A percentile compares a stretch with the other conserved stretches of the same genome.
phyloP scores from a whole-genome alignment of 2,329 filamentous ascomycete genomes.

The Rachicladosporium sp. region DNA sequence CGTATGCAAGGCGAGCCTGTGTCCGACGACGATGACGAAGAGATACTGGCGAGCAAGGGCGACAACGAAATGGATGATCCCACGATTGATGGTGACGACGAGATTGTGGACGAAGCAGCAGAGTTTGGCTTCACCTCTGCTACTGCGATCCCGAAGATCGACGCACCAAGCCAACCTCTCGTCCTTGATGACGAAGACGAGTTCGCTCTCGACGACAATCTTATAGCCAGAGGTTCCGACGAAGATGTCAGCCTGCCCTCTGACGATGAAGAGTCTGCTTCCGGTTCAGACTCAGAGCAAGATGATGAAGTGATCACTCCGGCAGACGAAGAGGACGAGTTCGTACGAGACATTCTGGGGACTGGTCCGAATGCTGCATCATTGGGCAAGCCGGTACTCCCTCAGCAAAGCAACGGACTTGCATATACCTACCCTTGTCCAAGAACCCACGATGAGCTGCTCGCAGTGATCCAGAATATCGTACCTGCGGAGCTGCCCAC shows the following conservation, averaged over 20 bases:
- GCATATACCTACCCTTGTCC: slow-evolving; percentile 84
- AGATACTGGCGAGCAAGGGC: slow-evolving; percentile 12
- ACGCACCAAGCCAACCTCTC: slow-evolving; percentile 32
- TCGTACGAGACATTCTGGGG: slow-evolving; percentile 32
- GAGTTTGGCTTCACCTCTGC: slow-evolving; percentile 51
- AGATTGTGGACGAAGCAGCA: slow-evolving; percentile 43
- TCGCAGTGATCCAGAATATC: slow-evolving; percentile 51
- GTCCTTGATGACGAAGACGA: slow-evolving; percentile 90
- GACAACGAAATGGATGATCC: slow-evolving; percentile 22
- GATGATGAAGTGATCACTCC: slow-evolving; percentile 25
- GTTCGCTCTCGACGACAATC: slow-evolving; percentile 78
- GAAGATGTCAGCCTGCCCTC: slow-evolving; percentile 21
- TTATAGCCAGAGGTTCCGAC: slow-evolving; percentile 70
- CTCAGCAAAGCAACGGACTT: slow-evolving; percentile 35
- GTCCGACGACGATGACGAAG: slow-evolving; percentile 46
- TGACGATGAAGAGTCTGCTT: slow-evolving; percentile 14
- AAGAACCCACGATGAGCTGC: slow-evolving; percentile 60
- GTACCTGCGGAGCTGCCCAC: slow-evolving; percentile 56
- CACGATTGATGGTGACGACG: slow-evolving; percentile 19
- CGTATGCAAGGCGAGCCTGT: slow-evolving; percentile 81
- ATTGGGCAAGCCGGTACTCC: slow-evolving; percentile 26
- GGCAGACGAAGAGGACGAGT: slow-evolving; percentile 36
- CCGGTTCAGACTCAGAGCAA: slow-evolving; percentile 10
- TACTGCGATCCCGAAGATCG: slow-evolving; percentile 28
- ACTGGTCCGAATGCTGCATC: slow-evolving; percentile 25